Conservation (phyloP, 768 basidiomycete genomes). For the Mycena crocata region DNA sequence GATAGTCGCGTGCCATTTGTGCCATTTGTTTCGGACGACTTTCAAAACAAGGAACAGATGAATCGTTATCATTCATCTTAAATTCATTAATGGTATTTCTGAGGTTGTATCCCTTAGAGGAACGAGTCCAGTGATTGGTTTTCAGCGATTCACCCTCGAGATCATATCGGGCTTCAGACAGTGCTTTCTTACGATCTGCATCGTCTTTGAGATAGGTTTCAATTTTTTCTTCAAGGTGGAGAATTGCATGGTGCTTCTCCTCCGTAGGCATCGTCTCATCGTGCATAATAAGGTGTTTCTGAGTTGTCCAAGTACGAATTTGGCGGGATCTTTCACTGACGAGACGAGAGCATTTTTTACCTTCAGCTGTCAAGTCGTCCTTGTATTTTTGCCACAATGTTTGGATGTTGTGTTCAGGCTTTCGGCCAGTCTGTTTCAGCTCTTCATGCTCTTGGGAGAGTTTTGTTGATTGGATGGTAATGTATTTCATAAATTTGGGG, state of each 20-base stretch:
- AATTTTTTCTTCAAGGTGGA: not conserved
- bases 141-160: not conserved
- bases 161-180: not conserved
- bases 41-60: not conserved
- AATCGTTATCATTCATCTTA: too few relatives aligned
- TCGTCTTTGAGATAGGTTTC: not conserved
- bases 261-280: not conserved
- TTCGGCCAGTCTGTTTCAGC: not conserved
- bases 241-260: not conserved
- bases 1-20: not conserved
- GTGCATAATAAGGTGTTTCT: not conserved
- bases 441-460: not conserved
- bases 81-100: not conserved
- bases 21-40: not conserved
- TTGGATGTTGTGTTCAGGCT: not conserved
- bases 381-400: not conserved
- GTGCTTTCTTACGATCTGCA: not conserved
- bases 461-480: not conserved
- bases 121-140: not conserved
- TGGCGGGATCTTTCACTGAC: not conserved
- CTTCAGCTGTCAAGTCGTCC: not conserved
- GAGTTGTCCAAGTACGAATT: not conserved
- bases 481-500: not conserved
- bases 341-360: not conserved
- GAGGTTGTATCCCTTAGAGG: not conserved